phyloP scores from a whole-genome alignment of 1,284 basidiomycete species.

The Moniliella sp. region DNA sequence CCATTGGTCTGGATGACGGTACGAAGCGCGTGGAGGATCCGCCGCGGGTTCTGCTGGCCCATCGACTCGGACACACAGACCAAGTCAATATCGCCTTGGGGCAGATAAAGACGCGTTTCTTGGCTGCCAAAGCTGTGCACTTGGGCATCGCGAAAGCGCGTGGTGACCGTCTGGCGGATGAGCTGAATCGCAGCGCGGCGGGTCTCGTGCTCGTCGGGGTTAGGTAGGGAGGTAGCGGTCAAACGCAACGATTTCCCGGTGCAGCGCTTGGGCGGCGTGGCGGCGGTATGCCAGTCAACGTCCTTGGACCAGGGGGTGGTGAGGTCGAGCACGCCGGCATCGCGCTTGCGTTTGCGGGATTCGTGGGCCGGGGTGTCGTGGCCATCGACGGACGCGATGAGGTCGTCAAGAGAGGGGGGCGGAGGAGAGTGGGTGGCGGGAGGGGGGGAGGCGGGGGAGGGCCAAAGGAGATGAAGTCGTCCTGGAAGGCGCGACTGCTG shows the following conservation, averaged over 20 bases:
- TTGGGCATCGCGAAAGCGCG: constrained; percentile 54
- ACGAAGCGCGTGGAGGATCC: constrained; percentile 36
- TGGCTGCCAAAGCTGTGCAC: constrained; percentile 78
- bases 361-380: no score
- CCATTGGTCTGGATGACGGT: constrained; percentile 37
- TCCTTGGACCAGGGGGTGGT: no score
- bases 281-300: no score
- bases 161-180: constrained; percentile 48
- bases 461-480: no score
- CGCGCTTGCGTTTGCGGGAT: no score
- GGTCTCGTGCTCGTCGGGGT: constrained; percentile 59
- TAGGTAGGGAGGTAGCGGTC: constrained; percentile 68
- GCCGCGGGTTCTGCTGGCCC: constrained; percentile 30
- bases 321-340: no score
- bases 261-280: no score
- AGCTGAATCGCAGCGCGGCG: constrained; percentile 55
- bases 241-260: constrained; percentile 42
- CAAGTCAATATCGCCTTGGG: constrained; percentile 48
- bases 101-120: constrained; percentile 80
- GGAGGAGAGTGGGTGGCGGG: no score
- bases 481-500: no score
- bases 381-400: no score
- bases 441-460: no score
- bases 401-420: no score
- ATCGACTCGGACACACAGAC: constrained; percentile 37